These are phyloP conservation scores for Stropharia rugosoannulata DNA, from an alignment of 768 basidiomycete genomes.

Conservation along the genomic window DNA sequence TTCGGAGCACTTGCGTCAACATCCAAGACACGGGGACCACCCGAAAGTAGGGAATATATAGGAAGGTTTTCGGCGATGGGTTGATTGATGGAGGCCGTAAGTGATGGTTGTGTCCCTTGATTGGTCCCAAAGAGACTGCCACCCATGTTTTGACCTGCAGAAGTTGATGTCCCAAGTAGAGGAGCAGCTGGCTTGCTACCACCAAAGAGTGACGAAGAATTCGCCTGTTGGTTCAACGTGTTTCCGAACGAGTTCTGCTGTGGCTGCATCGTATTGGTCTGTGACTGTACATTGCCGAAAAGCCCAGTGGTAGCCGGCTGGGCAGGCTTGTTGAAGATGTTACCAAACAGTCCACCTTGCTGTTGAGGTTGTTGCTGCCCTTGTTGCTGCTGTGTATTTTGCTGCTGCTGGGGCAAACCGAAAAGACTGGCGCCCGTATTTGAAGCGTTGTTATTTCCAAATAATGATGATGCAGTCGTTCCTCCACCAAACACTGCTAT, in stretches of 20 bases:
- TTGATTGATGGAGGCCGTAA: slow-evolving; percentile 88
- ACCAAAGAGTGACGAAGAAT: slow-evolving; percentile 44
- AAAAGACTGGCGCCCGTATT: slow-evolving; percentile 19
- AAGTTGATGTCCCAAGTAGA: slow-evolving; percentile 30
- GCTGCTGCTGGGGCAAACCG: slow-evolving; percentile 25
- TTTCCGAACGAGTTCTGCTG: slow-evolving; percentile 45
- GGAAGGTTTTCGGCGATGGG: slow-evolving; percentile 73
- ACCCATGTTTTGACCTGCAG: slow-evolving; percentile 15
- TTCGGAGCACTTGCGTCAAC: slow-evolving; percentile 61
- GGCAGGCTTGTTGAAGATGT: slow-evolving; percentile 47
- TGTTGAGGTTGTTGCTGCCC: slow-evolving; percentile 36
- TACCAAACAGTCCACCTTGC: slow-evolving; percentile 27
- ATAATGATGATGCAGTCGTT: slow-evolving; percentile 17
- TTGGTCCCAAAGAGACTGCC: slow-evolving; percentile 24
- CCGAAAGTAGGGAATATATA: slow-evolving; percentile 74
- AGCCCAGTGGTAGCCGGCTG: slow-evolving; percentile 32
- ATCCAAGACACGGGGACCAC: slow-evolving; percentile 61
- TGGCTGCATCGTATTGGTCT: slow-evolving; percentile 28
- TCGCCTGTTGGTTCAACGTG: slow-evolving; percentile 42
- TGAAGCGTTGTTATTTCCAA: slow-evolving; percentile 8
- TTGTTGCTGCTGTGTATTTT: slow-evolving; percentile 23
- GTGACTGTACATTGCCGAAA: slow-evolving; percentile 44
- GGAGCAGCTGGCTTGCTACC: slow-evolving; percentile 52
- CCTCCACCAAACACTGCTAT: slow-evolving; percentile 17
- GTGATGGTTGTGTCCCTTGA: slow-evolving; percentile 51